Evolutionary conservation across 805 yeast genomes (phyloP), one percentile per base, ranked within the genome.

Genomic region (Ogataea pignaliae): DNA sequence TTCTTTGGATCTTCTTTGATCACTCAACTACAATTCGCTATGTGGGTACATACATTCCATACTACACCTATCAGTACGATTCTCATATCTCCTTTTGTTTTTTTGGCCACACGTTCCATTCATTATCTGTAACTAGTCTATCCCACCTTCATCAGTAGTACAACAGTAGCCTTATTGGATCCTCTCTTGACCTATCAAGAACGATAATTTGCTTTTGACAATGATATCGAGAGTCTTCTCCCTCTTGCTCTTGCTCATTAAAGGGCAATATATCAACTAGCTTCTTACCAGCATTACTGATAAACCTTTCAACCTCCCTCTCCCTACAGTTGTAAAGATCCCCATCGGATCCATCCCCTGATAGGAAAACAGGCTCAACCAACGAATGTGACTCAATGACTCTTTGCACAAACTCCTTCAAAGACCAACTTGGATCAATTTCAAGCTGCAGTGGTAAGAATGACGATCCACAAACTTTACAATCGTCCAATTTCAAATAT

Each of bases 401-500:
- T n/a, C 38, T 14, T 1, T 36, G 29, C 17, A 56, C 57, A 28
- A 63, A 46, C 6, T 45, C 42, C 2, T 35, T 36, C 18, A 59
- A 33, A 2, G 48, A 51, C 13, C 47, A 36, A 5, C 15, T 10
- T 10, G 29, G 40, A 10, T 39, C 32, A n/a, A 56, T 33, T 10
- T 40, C 37, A 36, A 45, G 21, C n/a, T 53, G 56, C 26, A 47
- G 44, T 10, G 58, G 54, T 32, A 46, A 33, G 26, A 21, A 5
- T 4, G 26, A 21, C 34, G 52, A 52, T 0, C 93, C 90, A 64
- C 98, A 91, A 1, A 88, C 91, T 0, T 84, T 74, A 60, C 98
- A 91, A 45, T 76, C 76, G 0, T 69, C 68, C 40, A 78, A 70
- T 49, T 75, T 74, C 36, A 81, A 75, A 53, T 83, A 83, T 17